phyloP scores from a whole-genome alignment of 306 rosid genomes.

The Hippophae rhamnoides region DNA sequence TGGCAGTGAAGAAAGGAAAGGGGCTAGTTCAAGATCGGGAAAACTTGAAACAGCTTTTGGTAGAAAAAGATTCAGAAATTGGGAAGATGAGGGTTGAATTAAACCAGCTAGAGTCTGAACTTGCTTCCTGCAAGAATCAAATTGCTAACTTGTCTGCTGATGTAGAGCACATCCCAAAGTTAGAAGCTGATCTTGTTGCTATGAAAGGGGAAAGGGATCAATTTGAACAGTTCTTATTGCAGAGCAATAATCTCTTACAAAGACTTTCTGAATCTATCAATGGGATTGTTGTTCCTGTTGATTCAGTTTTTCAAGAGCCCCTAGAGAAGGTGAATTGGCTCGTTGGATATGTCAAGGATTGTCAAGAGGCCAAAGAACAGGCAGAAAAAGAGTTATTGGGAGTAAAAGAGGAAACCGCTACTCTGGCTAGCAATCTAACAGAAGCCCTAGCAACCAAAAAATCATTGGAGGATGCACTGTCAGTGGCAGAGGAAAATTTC shows the following conservation, averaged over 20 bases:
- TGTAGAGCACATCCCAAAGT: conserved; percentile 46
- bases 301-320: conserved; percentile 63
- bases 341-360: conserved; percentile 48
- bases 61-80: conserved; percentile 68
- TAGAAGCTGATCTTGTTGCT: conserved; percentile 62
- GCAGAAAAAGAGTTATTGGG: conserved; percentile 49
- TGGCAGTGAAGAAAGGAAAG: conserved; percentile 99
- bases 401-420: conserved; percentile 38
- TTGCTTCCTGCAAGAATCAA: conserved; percentile 49
- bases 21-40: conserved; percentile 97
- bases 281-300: conserved; percentile 52
- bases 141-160: conserved; percentile 48
- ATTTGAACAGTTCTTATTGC: conserved; percentile 57
- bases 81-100: conserved; percentile 54
- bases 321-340: conserved; percentile 68
- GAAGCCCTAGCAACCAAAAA: conserved; percentile 45
- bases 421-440: conserved; percentile 41
- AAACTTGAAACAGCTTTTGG: conserved; percentile 58
- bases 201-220: conserved; percentile 53
- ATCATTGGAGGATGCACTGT: conserved; percentile 56
- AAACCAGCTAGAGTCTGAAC: conserved; percentile 51
- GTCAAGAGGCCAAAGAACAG: conserved; percentile 48
- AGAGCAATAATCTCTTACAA: conserved; percentile 65
- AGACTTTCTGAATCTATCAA: conserved; percentile 62
- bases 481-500: conserved; percentile 41